These are phyloP conservation scores for Nannochloropsis salina DNA, from an alignment of 108 stramenopile species.

Conservation along the genomic window DNA sequence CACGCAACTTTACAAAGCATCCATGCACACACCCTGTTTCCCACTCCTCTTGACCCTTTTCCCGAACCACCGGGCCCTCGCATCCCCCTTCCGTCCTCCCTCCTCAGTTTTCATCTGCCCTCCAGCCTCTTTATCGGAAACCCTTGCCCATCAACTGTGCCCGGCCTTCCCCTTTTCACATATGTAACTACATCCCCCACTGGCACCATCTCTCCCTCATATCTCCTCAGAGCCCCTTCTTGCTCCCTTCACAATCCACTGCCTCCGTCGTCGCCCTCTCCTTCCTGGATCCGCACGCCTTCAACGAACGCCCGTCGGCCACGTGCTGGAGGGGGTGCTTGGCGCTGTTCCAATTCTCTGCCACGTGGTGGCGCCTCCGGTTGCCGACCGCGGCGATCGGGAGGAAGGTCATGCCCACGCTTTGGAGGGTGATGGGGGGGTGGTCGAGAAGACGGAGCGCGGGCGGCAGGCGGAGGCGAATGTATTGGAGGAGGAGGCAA, in stretches of 20 bases:
- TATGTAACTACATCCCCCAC: neutral
- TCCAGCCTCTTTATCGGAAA: neutral
- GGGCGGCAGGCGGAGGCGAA: neutral
- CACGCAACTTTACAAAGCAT: no score
- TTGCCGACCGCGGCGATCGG: no score
- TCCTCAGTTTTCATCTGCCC: neutral
- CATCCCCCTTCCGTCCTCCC: neutral
- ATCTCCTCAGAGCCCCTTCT: neutral
- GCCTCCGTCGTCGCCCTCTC: neutral
- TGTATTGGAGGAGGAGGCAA: slow-evolving; percentile 5
- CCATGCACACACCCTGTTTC: no score
- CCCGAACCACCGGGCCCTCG: neutral
- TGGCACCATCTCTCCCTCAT: neutral
- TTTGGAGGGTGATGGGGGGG: no score
- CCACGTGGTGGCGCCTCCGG: no score
- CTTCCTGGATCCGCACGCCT: neutral
- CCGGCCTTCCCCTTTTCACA: neutral
- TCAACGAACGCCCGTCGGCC: neutral
- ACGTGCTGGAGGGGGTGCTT: no score
- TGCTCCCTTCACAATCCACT: neutral
- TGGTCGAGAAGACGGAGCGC: no score
- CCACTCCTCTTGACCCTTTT: no score
- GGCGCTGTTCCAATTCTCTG: no score
- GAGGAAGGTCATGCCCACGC: no score
- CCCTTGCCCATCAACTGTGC: no score